phyloP scores from a whole-genome alignment of 192 early-diverging fungal species.

The Backusella liffmaniae region DNA sequence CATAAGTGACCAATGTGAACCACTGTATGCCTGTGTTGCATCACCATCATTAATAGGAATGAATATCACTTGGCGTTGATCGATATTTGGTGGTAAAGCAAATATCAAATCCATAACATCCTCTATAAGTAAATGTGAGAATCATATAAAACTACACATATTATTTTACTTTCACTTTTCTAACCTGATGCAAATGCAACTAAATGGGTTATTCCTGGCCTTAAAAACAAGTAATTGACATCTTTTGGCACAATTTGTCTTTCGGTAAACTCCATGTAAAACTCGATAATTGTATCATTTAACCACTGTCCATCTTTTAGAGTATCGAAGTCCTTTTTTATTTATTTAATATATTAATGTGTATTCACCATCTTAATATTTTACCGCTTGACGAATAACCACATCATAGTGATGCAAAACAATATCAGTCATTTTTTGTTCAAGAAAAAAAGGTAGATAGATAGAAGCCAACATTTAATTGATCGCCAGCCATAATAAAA shows the following conservation, averaged over 20 bases:
- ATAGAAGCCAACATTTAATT: background rate
- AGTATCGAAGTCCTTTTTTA: conserved; percentile 15
- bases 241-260: conserved; percentile 1
- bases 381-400: conserved; percentile 15
- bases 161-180: background rate
- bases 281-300: conserved; percentile 28
- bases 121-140: background rate
- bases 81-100: conserved; percentile 11
- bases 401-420: conserved; percentile 26
- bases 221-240: conserved; percentile 1
- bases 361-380: background rate
- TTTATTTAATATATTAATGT: background rate
- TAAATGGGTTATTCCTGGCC: conserved; percentile 20
- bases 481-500: background rate
- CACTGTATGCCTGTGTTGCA: conserved; percentile 13
- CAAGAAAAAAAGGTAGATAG: background rate
- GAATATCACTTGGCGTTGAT: conserved; percentile 13
- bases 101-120: conserved; percentile 1
- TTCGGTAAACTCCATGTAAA: conserved; percentile 27
- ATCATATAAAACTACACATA: background rate
- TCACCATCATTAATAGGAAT: conserved; percentile 27
- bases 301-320: conserved; percentile 13
- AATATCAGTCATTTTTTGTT: background rate
- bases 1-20: conserved; percentile 28
- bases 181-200: conserved; percentile 16